A percentile compares a stretch with the other conserved stretches of the same genome.
These are phyloP conservation scores for Xerophyta viscosa DNA, from an alignment of 106 monocot species.

Conservation along the genomic window DNA sequence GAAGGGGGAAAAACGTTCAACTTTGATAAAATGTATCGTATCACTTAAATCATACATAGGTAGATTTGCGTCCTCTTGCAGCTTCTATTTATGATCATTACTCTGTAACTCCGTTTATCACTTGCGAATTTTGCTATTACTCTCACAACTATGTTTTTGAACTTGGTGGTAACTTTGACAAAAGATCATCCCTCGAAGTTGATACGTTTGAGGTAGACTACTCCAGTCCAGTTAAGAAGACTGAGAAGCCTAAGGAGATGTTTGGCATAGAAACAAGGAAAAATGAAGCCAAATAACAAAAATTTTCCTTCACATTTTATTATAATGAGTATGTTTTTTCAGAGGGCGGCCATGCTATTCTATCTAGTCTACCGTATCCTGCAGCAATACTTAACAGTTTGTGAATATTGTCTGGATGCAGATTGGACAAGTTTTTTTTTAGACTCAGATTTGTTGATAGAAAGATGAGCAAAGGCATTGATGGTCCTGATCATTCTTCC, in stretches of 20 bases:
- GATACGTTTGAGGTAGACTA: constrained; percentile 83
- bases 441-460: constrained; percentile 35
- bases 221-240: constrained; percentile 47
- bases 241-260: constrained; percentile 35
- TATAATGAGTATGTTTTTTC: constrained; percentile 57
- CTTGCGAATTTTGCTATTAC: not conserved
- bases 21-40: constrained; percentile 69
- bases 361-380: too few relatives aligned
- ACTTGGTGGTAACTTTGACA: constrained; percentile 73
- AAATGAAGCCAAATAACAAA: constrained; percentile 33
- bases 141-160: constrained; percentile 68
- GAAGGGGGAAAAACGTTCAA: constrained; percentile 52
- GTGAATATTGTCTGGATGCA: constrained; percentile 15
- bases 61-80: not conserved
- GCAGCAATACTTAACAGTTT: too few relatives aligned
- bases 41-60: too few relatives aligned
- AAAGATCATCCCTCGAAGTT: constrained; percentile 78
- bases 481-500: constrained; percentile 12
- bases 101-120: too few relatives aligned
- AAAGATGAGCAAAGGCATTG: constrained; percentile 11
- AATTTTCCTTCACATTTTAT: constrained; percentile 85
- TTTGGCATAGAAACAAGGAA: constrained; percentile 29
- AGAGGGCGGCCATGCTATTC: not conserved
- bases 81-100: not conserved
- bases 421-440: constrained; percentile 71